A percentile compares a stretch with the other conserved stretches of the same genome.
Evolutionary conservation across 495 filamentous ascomycete species (phyloP).

Genomic region (Aspergillus avenaceus): DNA sequence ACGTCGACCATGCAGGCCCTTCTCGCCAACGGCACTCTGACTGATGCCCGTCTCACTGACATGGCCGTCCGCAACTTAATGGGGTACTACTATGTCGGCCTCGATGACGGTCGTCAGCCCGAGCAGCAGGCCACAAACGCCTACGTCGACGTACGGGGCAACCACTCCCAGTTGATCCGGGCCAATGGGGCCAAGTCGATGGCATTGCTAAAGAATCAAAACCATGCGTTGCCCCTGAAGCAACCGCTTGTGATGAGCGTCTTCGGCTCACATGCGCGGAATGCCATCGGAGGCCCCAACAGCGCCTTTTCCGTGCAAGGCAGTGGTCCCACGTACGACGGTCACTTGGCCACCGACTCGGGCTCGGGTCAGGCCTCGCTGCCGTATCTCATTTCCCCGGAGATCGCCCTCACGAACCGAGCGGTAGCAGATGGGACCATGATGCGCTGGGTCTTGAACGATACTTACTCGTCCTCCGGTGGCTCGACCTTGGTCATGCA

Average conservation of each 20-base stretch:
- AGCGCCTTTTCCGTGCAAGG: constrained; percentile 27
- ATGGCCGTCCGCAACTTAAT: constrained; percentile 48
- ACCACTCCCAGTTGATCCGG: constrained; percentile 49
- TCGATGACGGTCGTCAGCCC: constrained; percentile 54
- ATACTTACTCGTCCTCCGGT: constrained; percentile 34
- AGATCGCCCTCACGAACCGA: constrained; percentile 50
- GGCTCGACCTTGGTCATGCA: constrained; percentile 11
- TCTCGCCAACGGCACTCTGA: constrained; percentile 43
- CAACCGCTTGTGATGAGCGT: constrained; percentile 50
- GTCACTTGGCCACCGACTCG: constrained; percentile 16
- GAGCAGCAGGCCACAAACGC: constrained; percentile 58
- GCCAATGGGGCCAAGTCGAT: constrained; percentile 50
- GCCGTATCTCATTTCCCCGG: constrained; percentile 50
- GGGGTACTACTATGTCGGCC: constrained; percentile 46
- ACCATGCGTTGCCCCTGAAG: constrained; percentile 49
- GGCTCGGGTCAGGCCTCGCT: constrained; percentile 32
- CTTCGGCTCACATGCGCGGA: constrained; percentile 59
- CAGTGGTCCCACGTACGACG: constrained; percentile 38
- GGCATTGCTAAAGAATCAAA: constrained; percentile 57
- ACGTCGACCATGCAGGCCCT: constrained; percentile 29
- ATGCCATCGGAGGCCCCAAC: constrained; percentile 63
- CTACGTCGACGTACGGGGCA: constrained; percentile 56
- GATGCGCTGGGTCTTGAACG: constrained; percentile 34
- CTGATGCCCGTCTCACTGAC: constrained; percentile 46
- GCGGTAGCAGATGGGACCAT: constrained; percentile 52